Evolutionary conservation across 768 basidiomycete species (phyloP).

Genomic region (Suillus clintonianus): DNA sequence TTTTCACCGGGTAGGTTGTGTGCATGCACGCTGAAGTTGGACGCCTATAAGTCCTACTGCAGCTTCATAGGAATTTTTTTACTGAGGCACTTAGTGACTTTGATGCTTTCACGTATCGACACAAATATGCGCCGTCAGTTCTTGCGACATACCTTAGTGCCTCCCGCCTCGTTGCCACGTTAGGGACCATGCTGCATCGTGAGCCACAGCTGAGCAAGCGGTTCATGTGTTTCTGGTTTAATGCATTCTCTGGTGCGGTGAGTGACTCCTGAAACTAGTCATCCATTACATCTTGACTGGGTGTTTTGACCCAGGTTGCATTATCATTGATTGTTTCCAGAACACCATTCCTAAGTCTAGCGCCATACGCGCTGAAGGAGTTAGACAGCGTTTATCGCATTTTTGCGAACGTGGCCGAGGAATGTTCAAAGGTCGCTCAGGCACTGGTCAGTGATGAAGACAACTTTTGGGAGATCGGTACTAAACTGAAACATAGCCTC

Average conservation of each 20-base stretch:
- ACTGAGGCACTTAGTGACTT: slow-evolving; percentile 60
- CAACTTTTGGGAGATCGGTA: not conserved
- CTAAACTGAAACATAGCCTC: slow-evolving; percentile 38
- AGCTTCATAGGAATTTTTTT: slow-evolving; percentile 68
- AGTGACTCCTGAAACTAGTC: slow-evolving; percentile 26
- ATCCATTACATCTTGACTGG: slow-evolving; percentile 5
- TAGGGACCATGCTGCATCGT: slow-evolving; percentile 56
- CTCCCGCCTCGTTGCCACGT: slow-evolving; percentile 55
- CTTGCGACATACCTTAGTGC: slow-evolving; percentile 67
- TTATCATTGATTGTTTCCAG: slow-evolving; percentile 66
- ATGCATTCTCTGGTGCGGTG: slow-evolving; percentile 71
- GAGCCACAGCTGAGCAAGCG: slow-evolving; percentile 64
- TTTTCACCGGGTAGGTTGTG: slow-evolving; percentile 16
- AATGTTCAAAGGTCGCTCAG: slow-evolving; percentile 62
- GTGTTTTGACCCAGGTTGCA: slow-evolving; percentile 46
- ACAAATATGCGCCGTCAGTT: slow-evolving; percentile 68
- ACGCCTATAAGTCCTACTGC: slow-evolving; percentile 53
- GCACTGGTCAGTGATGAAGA: slow-evolving; percentile 47
- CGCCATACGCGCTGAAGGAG: slow-evolving; percentile 60
- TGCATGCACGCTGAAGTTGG: slow-evolving; percentile 2
- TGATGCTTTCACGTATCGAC: slow-evolving; percentile 56
- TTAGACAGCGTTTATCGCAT: slow-evolving; percentile 59
- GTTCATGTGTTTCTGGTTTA: slow-evolving; percentile 75
- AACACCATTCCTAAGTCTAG: slow-evolving; percentile 57
- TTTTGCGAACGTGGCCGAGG: slow-evolving; percentile 56